These are phyloP conservation scores for Chlamydomonas sphaeroides DNA, from an alignment of 139 green algal genomes.

Conservation along the genomic window DNA sequence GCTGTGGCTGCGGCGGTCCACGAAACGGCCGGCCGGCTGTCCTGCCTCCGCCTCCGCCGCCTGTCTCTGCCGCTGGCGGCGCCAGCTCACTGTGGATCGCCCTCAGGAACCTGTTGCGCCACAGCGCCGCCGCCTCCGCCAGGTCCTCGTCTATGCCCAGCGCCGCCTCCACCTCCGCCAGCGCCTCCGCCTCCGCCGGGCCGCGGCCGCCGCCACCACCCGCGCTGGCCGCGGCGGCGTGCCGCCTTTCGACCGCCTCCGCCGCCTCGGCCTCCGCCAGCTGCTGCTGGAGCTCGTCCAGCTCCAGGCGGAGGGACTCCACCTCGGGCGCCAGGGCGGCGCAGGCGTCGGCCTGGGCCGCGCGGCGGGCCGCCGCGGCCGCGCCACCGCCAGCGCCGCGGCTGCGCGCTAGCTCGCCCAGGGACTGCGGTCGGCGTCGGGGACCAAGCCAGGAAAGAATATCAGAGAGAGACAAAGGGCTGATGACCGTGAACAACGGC, in stretches of 20 bases:
- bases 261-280: neutral
- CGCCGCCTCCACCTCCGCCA: neutral
- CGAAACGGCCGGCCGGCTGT: neutral
- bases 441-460: too few relatives aligned
- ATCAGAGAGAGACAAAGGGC: too few relatives aligned
- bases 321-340: neutral
- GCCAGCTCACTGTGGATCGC: neutral
- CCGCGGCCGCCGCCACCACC: neutral
- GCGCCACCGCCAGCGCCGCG: neutral
- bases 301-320: conserved; percentile 4
- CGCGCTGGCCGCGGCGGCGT: neutral
- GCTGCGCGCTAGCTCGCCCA: neutral
- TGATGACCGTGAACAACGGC: too few relatives aligned
- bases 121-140: conserved; percentile 27
- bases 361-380: neutral
- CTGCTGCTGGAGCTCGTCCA: neutral
- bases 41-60: neutral
- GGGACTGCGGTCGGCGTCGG: too few relatives aligned
- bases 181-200: neutral
- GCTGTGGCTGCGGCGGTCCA: too few relatives aligned
- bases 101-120: conserved; percentile 34
- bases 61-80: neutral
- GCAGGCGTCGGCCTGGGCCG: conserved; percentile 1
- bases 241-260: neutral
- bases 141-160: conserved; percentile 12